A percentile compares a stretch with the other conserved stretches of the same genome.
These are phyloP conservation scores for Pulveroboletus sp. DNA, from an alignment of 768 basidiomycete genomes.

Conservation along the genomic window DNA sequence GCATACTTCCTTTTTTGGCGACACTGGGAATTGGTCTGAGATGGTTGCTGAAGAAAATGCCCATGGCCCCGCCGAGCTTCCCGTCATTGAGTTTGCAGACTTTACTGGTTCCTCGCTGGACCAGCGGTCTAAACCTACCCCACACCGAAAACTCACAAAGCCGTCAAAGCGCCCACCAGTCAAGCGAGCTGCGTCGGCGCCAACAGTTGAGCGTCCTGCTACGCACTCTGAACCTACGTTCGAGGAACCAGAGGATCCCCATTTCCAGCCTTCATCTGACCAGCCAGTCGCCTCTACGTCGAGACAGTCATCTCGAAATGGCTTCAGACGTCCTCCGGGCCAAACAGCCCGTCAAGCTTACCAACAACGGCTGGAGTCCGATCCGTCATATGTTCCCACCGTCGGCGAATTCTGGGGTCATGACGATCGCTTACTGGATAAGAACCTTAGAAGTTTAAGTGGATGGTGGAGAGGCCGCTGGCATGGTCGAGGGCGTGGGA, in stretches of 20 bases:
- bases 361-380: slow-evolving; percentile 71
- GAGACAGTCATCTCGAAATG: slow-evolving; percentile 23
- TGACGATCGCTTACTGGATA: slow-evolving; percentile 84
- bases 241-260: slow-evolving; percentile 15
- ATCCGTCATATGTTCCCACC: slow-evolving; percentile 86
- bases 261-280: slow-evolving; percentile 18
- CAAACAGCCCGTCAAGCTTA: slow-evolving; percentile 81
- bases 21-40: slow-evolving; percentile 68
- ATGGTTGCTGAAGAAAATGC: slow-evolving; percentile 73
- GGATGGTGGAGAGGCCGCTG: slow-evolving; percentile 84
- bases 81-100: slow-evolving; percentile 78
- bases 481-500: slow-evolving; percentile 64
- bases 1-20: slow-evolving; percentile 49
- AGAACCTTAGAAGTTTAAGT: slow-evolving; percentile 75
- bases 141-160: slow-evolving; percentile 42
- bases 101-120: slow-evolving; percentile 33
- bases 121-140: slow-evolving; percentile 30
- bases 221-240: slow-evolving; percentile 11
- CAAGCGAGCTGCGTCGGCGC: slow-evolving; percentile 33
- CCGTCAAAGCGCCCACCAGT: slow-evolving; percentile 34
- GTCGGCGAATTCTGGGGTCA: slow-evolving; percentile 95
- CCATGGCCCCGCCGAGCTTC: slow-evolving; percentile 63
- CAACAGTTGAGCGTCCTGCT: slow-evolving; percentile 25
- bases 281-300: slow-evolving; percentile 40
- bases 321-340: slow-evolving; percentile 38